These are phyloP conservation scores for Sicyos baderoa DNA, from an alignment of 306 rosid genomes.

Conservation along the genomic window DNA sequence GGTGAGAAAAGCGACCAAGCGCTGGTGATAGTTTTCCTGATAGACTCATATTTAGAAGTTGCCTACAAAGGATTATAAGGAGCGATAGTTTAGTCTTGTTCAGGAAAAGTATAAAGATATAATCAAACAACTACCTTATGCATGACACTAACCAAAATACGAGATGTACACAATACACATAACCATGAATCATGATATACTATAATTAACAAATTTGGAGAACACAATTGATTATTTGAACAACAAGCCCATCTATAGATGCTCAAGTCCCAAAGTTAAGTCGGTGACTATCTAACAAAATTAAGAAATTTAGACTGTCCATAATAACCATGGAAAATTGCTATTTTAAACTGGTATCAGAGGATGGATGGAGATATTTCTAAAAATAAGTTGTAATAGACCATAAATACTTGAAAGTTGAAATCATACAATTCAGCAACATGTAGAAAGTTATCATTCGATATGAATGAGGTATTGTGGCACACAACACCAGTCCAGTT, in stretches of 20 bases:
- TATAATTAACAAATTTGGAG: neutral
- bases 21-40: constrained; percentile 69
- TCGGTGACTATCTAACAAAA: neutral
- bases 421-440: constrained; percentile 72
- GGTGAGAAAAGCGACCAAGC: constrained; percentile 46
- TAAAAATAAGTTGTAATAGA: constrained; percentile 10
- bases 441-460: constrained; percentile 66
- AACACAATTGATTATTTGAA: neutral
- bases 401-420: constrained; percentile 18
- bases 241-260: neutral
- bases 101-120: constrained; percentile 4
- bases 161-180: neutral
- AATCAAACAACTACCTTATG: neutral
- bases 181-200: neutral
- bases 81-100: neutral
- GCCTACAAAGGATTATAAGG: constrained; percentile 48
- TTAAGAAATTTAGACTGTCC: neutral
- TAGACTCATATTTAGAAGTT: constrained; percentile 47
- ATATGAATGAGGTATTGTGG: constrained; percentile 36
- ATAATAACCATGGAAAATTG: neutral
- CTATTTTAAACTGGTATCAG: neutral
- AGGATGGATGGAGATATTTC: neutral
- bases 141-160: neutral
- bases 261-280: neutral
- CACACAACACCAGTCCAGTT: constrained; percentile 77